Evolutionary conservation across 1,139 yeast genomes (phyloP), one percentile per base, ranked within the genome.

Genomic region (Candida frijolesensis): DNA sequence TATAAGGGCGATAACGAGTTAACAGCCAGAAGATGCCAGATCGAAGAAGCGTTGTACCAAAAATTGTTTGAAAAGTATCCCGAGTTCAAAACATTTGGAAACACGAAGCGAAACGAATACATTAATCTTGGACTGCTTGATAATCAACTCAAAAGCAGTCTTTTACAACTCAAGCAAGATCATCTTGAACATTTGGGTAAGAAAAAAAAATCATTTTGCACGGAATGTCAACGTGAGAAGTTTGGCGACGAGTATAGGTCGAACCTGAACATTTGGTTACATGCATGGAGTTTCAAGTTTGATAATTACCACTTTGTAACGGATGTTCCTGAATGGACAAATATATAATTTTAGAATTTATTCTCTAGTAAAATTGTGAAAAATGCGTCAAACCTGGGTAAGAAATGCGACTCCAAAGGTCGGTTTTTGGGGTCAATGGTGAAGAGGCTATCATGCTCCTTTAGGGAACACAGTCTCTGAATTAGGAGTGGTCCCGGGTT

Each of bases 231-330:
- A 1, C 62, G 75, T 1, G 59, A 61, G 1, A 55, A 78, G 10
- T 77, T 62, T 37, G 60, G 73, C 50, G 59, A 65, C 1, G 51
- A 47, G 9, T 19, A 34, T 37, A 42, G 30, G 7, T 38, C 33
- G 14, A 40, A 49, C 22, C 43, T 51, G 54, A 67, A 64, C 18
- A 66, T 86, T 38, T 84, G 80, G 77, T 63, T 86, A 46, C 91
- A 86, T 69, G 85, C 90, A 0, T 75, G 48, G 27, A 50, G 56
- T 27, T 54, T 51, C 41, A 34, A 49, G 5, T 50, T 46, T 42
- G 47, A 48, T 9, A 40, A 53, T 8, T 56, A 63, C 46, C 54
- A 57, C n/a, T 79, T 70, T 54, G 59, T 65, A 41, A 69, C 81
- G 0, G 63, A 60, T 2, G 49, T 58, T 19, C 84, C 84, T 0